phyloP scores from a whole-genome alignment of 2,329 filamentous ascomycete genomes.

The Fusarium gaditjirri region DNA sequence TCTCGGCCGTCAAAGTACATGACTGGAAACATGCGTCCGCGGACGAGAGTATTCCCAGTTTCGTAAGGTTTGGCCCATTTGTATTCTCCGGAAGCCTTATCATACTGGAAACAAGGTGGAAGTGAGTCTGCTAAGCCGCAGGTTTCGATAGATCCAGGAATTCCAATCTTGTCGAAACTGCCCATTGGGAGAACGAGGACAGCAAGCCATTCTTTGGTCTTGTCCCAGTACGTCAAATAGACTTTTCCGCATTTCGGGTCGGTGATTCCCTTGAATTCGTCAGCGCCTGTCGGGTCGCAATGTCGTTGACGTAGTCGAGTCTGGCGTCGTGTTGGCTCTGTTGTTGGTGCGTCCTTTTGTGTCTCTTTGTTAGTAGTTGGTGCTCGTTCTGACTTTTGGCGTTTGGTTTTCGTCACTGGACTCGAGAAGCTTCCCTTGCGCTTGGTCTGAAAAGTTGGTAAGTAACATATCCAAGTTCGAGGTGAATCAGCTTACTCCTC shows the following conservation, averaged over 20 bases:
- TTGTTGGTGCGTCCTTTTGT: background rate
- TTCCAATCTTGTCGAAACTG: background rate
- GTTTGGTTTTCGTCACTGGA: background rate
- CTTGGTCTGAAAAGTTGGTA: background rate
- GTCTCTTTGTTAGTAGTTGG: background rate
- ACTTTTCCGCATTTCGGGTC: conserved; percentile 2
- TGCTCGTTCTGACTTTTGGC: background rate
- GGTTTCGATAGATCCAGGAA: background rate
- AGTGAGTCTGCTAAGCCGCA: background rate
- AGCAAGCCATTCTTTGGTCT: conserved; percentile 13
- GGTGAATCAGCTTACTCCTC: background rate
- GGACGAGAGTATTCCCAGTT: conserved; percentile 1
- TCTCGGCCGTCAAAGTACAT: conserved; percentile 37
- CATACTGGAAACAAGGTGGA: background rate
- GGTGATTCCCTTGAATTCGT: conserved; percentile 1
- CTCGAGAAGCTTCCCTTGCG: background rate
- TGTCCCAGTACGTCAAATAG: conserved; percentile 10
- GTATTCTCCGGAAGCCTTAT: background rate
- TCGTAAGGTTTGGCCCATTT: conserved; percentile 23
- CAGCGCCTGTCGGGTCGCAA: background rate
- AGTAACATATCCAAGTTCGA: background rate
- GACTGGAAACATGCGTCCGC: conserved; percentile 30
- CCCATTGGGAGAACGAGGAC: conserved; percentile 11
- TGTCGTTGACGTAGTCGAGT: background rate
- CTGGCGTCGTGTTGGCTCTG: background rate